A percentile compares a stretch with the other conserved stretches of the same genome.
These are phyloP conservation scores for Neurospora discreta DNA, from an alignment of 495 filamentous ascomycete genomes.

Conservation along the genomic window DNA sequence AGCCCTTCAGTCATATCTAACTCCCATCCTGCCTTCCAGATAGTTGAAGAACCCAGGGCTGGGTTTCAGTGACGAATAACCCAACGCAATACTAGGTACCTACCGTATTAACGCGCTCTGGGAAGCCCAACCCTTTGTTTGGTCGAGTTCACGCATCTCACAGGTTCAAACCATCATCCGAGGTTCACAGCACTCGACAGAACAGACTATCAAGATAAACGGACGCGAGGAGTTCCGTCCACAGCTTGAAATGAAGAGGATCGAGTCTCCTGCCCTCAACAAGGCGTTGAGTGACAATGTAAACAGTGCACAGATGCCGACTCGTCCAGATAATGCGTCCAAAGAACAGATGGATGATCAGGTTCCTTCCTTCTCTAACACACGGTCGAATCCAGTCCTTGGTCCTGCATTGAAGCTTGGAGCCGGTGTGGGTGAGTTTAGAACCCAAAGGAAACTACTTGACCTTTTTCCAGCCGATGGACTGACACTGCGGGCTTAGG, in stretches of 20 bases:
- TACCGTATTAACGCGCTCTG: neutral
- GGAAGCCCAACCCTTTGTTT: neutral
- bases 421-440: conserved; percentile 14
- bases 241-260: neutral
- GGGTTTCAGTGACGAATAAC: neutral
- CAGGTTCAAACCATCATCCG: neutral
- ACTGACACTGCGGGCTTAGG: conserved; percentile 34
- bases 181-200: neutral
- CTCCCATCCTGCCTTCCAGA: neutral
- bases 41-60: neutral
- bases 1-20: neutral
- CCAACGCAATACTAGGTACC: neutral
- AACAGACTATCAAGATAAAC: neutral
- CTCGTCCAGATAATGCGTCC: neutral
- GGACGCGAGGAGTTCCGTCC: neutral
- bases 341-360: neutral
- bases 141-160: neutral
- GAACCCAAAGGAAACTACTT: neutral
- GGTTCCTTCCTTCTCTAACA: neutral
- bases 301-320: neutral
- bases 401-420: conserved; percentile 25
- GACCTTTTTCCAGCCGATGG: neutral
- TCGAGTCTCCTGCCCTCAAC: neutral
- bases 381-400: conserved; percentile 3
- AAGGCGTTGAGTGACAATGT: neutral